Conservation (phyloP, 176 grass and related monocot genomes). For the Zea mays region Zm-B73-REFERENCE-NAM-5.0 NC_050098.1:123483501-123484000, state of each 20-base stretch:
- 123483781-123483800: slow-evolving; percentile 32
- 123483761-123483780: slow-evolving; percentile 32
- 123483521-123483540: slow-evolving; percentile 79
- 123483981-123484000: slow-evolving; percentile 57
- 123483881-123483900: slow-evolving; percentile 61
- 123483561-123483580: slow-evolving; percentile 67
- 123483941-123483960: slow-evolving; percentile 60
- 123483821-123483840: slow-evolving; percentile 74
- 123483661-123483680: slow-evolving; percentile 74
- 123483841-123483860: slow-evolving; percentile 69
- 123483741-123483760: slow-evolving; percentile 50
- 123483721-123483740: slow-evolving; percentile 55
- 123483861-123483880: slow-evolving; percentile 71
- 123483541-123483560: slow-evolving; percentile 63
- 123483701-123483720: slow-evolving; percentile 46
- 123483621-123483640: slow-evolving; percentile 50
- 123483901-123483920: slow-evolving; percentile 65
- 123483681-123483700: slow-evolving; percentile 53
- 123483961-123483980: slow-evolving; percentile 53
- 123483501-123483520: slow-evolving; percentile 89
- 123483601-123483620: slow-evolving; percentile 70
- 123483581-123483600: slow-evolving; percentile 67
- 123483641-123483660: slow-evolving; percentile 59
- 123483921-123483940: slow-evolving; percentile 58
- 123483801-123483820: slow-evolving; percentile 78